Evolutionary conservation across 208 protist genomes (phyloP), one percentile per base, ranked within the genome.

Genomic region (Trypanosoma melophagium): DNA sequence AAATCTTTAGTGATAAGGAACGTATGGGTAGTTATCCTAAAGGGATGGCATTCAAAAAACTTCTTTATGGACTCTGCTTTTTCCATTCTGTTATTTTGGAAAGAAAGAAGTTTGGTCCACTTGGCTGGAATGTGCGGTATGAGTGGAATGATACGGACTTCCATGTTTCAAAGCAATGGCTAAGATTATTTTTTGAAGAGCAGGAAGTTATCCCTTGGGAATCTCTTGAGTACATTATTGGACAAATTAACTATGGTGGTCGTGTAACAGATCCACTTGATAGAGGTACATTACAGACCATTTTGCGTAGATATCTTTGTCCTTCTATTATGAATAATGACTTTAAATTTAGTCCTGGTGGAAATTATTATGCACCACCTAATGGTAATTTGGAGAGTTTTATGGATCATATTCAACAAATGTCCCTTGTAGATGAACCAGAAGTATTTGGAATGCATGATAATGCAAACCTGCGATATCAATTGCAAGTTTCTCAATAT

Each of bases 91-190:
- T 98, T 5, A 83, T 98, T 56, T 83, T 97, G 44, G 97, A 98
- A 81, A 81, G 89, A 63, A 93, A 91, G 66, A 98, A 98, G 69
- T 99, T 98, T 70, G 98, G 98, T 42, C 89, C 98, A 38, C 84
- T 99, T 13, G 98, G 98, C 16, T 99, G 95, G 91, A 99, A 98
- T 77, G 97, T 97, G 12, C 66, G 70, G 40, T 99, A 99, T 86
- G 98, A 99, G 76, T 99, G 97, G 86, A 99, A 98, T 69, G 88
- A 98, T 60, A 97, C 94, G 1, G 98, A 99, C 81, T 93, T 99
- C 50, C 78, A 97, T 56, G 95, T 98, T 16, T 97, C 94, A 16
- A 92, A 96, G 65, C 81, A 97, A 71, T 97, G 96, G 89, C 84
- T 99, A 59, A 76, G 86, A 24, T 95, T 98, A 76, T 98, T 98